Base-by-base conservation (phyloP, 345 rosid genomes). In the Pistacia integerrima region DNA sequence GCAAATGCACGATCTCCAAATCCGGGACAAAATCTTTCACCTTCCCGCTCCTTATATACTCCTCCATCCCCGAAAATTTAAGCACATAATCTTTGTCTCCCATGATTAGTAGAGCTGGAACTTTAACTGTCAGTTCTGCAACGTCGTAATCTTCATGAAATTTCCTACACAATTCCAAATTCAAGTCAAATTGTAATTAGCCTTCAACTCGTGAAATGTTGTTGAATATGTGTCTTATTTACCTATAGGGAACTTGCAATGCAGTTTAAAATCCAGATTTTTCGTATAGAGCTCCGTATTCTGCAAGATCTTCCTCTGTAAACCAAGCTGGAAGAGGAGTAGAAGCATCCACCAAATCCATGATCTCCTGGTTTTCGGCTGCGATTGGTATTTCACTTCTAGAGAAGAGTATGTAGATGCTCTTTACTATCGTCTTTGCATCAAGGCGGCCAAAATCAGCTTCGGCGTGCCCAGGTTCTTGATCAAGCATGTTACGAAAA, bases 401-500 rank as follows among this genome's bases (percentile, higher is more conserved):
- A 4, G 94, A 82, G 82, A 88, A 90, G 54, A 85, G 83, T 48
- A 83, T 85, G 78, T 88, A 88, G 1, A 90, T 59, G 13, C 78
- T 88, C 70, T 84, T 84, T 5, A 90, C 86, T 17, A 90, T 90
- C 8, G 88, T 80, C 76, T 85, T 90, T 6, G 86, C 84, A 79
- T 87, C 87, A 36, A 85, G 25, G 8, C 89, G 84, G 56, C 88
- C 84, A 52, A 90, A 90, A 74, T 88, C 92, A 67, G 92, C 94
- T 79, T 90, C 92, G 11, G 94, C 92, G 20, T 88, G 72, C 55
- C 90, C 89, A 22, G 89, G 89, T 78, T 84, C 83, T 90, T 86
- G 48, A 11, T 52, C 3, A 0, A 41, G 38, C 5, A 17, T 59
- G 35, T 3, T 5, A 64, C 44, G 6, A 1, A 33, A 35, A 33